Evolutionary conservation across 768 basidiomycete species (phyloP).

Genomic region (Pisolithus albus): DNA sequence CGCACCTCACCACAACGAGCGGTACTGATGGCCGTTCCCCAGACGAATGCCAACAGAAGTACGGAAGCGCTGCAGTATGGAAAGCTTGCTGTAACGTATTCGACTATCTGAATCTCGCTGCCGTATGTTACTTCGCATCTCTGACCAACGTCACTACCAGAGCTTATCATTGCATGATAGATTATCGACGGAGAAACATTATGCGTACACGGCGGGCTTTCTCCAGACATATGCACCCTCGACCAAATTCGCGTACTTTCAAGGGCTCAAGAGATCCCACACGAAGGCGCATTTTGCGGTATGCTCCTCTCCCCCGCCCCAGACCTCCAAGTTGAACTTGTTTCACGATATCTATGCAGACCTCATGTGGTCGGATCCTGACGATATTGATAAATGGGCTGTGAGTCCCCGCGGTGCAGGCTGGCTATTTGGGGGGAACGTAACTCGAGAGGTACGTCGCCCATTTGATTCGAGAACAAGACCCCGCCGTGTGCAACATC

Average conservation of each 20-base stretch:
- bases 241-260: conserved; percentile 92
- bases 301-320: conserved; percentile 12
- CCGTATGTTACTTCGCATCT: conserved; percentile 43
- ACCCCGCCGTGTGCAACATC: no score
- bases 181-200: conserved; percentile 90
- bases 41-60: conserved; percentile 99
- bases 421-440: conserved; percentile 85
- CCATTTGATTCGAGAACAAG: conserved; percentile 1
- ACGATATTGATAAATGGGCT: conserved; percentile 94
- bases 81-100: conserved; percentile 96
- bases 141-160: neutral
- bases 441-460: conserved; percentile 68
- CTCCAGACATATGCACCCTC: conserved; percentile 90
- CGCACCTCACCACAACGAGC: neutral
- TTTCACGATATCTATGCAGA: conserved; percentile 38
- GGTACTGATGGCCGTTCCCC: neutral
- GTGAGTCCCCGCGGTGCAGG: conserved; percentile 95
- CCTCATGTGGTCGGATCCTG: conserved; percentile 98
- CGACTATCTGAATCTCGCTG: conserved; percentile 91
- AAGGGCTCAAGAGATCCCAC: conserved; percentile 95
- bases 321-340: neutral
- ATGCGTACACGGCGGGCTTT: conserved; percentile 94
- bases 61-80: conserved; percentile 93
- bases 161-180: conserved; percentile 33
- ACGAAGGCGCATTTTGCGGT: conserved; percentile 98